Percentiles rank a stretch among this genome's conserved stretches.
These are phyloP conservation scores for Botrytis sinoallii DNA, from an alignment of 2,329 filamentous ascomycete species.

Conservation along the genomic window DNA sequence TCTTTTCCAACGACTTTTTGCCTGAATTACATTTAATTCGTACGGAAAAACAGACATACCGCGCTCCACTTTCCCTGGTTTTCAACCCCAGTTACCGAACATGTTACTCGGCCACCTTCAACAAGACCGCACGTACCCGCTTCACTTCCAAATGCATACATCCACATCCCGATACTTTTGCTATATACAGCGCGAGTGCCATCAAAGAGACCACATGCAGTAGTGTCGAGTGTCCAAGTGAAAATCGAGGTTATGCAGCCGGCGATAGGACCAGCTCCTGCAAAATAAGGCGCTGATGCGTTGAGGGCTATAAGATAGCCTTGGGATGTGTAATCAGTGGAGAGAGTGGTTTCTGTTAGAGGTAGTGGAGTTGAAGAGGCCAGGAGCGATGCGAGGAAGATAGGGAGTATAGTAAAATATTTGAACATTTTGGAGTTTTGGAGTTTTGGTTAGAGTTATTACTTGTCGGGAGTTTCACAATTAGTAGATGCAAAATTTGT, in stretches of 20 bases:
- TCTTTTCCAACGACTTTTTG: too few relatives aligned
- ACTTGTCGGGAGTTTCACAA: too few relatives aligned
- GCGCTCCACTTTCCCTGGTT: constrained; percentile 1
- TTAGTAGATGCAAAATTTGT: not conserved
- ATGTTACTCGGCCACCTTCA: constrained; percentile 6
- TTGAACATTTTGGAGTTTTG: not conserved
- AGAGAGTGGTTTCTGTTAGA: not conserved
- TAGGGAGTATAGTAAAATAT: not conserved
- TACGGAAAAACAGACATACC: not conserved
- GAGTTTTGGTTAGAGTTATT: not conserved
- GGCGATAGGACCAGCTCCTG: not conserved
- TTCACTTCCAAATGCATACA: constrained; percentile 5
- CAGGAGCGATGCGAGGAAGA: not conserved
- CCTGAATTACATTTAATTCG: not conserved
- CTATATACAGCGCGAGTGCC: constrained; percentile 1
- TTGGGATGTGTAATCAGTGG: constrained; percentile 4
- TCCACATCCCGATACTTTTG: constrained; percentile 4
- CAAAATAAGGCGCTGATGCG: constrained; percentile 6
- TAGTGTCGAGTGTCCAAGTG: constrained; percentile 6
- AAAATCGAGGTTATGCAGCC: constrained; percentile 13
- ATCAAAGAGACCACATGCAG: not conserved
- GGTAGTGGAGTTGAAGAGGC: not conserved
- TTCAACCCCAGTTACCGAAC: not conserved
- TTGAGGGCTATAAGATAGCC: constrained; percentile 3
- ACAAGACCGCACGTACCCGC: not conserved